Evolutionary conservation across 257 asterid genomes (phyloP), one percentile per base, ranked within the genome.

Genomic region (Solanum rostratum): DNA sequence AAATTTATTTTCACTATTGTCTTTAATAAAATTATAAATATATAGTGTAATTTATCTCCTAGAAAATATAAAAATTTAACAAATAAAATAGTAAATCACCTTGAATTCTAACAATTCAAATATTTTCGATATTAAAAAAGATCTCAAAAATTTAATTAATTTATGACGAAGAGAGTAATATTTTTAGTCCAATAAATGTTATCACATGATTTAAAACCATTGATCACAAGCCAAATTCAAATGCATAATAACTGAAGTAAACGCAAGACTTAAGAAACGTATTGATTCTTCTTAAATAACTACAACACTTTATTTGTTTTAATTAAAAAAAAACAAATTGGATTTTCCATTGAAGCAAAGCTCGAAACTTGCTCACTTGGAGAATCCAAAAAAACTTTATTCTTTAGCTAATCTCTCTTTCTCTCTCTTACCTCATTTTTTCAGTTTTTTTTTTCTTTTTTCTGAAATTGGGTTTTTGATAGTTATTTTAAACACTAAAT

Each of bases 131-230:
- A n/a, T n/a, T n/a, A n/a, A n/a, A n/a, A n/a, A n/a, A n/a, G n/a
- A n/a, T n/a, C n/a, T n/a, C n/a, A n/a, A n/a, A n/a, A n/a, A n/a
- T n/a, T n/a, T n/a, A n/a, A n/a, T n/a, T n/a, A n/a, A n/a, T n/a
- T n/a, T n/a, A n/a, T n/a, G n/a, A n/a, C n/a, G n/a, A n/a, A n/a
- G n/a, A n/a, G n/a, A n/a, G n/a, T n/a, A 4, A 63, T 13, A 63
- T 22, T 63, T 13, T 81, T 2, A 57, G 70, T 37, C 16, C 85
- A 52, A 86, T 87, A 81, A 91, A 68, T 89, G 83, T 57, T 71
- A 71, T 84, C 94, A 87, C 95, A 87, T 92, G 94, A 89, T 92
- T 91, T 93, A 91, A 85, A 86, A 84, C 82, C 49, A 82, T 30
- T 71, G 68, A 84, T 84, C 80, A 74, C 78, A 87, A 69, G 50